Evolutionary conservation across 192 early-diverging fungal species (phyloP).

Genomic region (Chytriomyces hyalinus): DNA sequence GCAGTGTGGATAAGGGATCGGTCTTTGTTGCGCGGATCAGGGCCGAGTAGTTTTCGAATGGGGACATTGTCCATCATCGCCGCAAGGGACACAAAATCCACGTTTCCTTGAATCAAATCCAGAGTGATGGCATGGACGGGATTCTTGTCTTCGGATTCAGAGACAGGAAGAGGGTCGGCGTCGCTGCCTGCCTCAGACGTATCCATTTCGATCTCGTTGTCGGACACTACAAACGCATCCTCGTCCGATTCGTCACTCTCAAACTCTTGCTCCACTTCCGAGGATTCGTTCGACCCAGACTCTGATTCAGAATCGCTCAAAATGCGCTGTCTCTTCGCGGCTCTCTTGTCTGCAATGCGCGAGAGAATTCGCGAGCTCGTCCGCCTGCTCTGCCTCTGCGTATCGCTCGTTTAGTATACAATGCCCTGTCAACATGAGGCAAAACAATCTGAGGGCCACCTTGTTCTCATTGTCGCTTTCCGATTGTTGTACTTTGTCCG

Average conservation of each 20-base stretch:
- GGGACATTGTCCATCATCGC: neutral
- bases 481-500: no score
- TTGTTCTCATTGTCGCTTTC: no score
- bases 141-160: neutral
- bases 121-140: neutral
- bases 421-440: neutral
- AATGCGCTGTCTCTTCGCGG: neutral
- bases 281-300: neutral
- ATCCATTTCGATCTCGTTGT: constrained; percentile 3
- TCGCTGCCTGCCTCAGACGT: neutral
- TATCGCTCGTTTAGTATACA: neutral
- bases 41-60: neutral
- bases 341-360: neutral
- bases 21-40: neutral
- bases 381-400: neutral
- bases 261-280: neutral
- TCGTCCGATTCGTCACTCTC: constrained; percentile 3
- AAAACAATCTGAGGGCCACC: no score
- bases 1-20: constrained; percentile 2
- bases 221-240: neutral
- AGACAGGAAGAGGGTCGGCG: neutral
- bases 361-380: neutral
- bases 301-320: neutral
- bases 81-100: neutral
- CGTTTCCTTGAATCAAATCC: neutral